Base-by-base conservation (phyloP, 2,329 filamentous ascomycete species). In the Metarhizium humberi region DNA sequence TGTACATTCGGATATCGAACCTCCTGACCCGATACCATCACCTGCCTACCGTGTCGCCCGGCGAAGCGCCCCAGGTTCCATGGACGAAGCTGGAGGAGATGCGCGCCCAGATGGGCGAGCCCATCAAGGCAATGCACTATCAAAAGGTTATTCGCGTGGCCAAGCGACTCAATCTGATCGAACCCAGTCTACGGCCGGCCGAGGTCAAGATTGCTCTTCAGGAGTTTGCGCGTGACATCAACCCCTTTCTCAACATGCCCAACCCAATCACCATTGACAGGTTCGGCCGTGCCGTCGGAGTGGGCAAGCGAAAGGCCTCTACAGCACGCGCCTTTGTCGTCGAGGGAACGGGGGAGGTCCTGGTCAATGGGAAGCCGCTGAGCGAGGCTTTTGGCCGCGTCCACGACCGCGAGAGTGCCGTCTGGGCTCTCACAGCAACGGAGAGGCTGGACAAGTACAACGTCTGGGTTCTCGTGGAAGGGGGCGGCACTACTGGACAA, bases 381-480 rank as follows among this genome's bases (percentile, higher is more conserved):
- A 81, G 80, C 52, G 82, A 94, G 52, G 85, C 83, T 25, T 99
- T 99, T 70, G 88, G 86, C 38, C 85, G 94, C 40, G 73, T 96
- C 52, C 92, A 99, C 69, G 92, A 99, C 71, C 85, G 94, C 47
- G 94, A 97, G 76, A 96, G 90, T 67, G 92, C 90, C 3, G 76
- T 96, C 4, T 99, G 92, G 92, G 85, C 92, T 7, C 73, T 99
- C 66, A 90, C 92, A 65, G 80, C 84, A 51, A 95, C 91, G 29
- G 78, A 87, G 47, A 79, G 94, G 60, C 73, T 95, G 60, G 91
- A 96, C 77, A 97, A 96, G 72, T 99, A 99, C 78, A 99, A 99
- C 66, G 84, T 96, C 3, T 99, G 90, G 86, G 92, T 86, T 53
- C 73, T 88, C 51, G 89, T 91, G 3, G 79, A 81, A 57, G 94